Evolutionary conservation across 2,329 filamentous ascomycete genomes (phyloP), one percentile per base, ranked within the genome.

Genomic region (Colletotrichum somersetense): DNA sequence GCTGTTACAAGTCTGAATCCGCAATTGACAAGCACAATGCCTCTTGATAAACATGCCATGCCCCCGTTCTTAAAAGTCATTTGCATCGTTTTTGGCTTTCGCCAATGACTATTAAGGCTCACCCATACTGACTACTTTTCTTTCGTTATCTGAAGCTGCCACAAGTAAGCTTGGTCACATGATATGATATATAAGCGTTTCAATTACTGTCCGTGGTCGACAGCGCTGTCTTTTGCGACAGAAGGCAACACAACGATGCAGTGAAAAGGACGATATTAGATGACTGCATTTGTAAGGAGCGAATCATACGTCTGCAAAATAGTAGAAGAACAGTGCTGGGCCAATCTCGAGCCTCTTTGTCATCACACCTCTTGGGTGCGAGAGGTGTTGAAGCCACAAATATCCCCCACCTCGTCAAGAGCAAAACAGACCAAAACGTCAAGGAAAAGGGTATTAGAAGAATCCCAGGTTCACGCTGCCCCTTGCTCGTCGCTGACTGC

Each of bases 71-170:
- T 40, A 1, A 26, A 1, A 2, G 23, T 1, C 48, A 30, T 30
- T 6, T 3, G 2, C 16, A 1, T 0, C 2, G 14, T 3, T 8
- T 6, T 5, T 6, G 5, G 7, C 1, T 23, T 23, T 52, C 26
- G 4, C 12, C 5, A 52, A 26, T 52, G 23, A 26, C 48, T 1
- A 30, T 16, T 12, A 52, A 52, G 14, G 50, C 23, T 18, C 50
- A 1, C 3, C 14, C 23, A 16, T 26, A 18, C 3, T 4, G 23
- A 14, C 4, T 14, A 52, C 30, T 8, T 18, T 2, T 11, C 10
- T 18, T 30, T 10, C 3, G 2, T 10, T 10, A 18, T 11, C 30
- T 30, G 30, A 5, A 30, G 30, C 3, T 30, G 3, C 4, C 30
- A 3, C 30, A 4, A 30, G 30, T 30, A 3, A 30, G 30, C 30